A percentile compares a stretch with the other conserved stretches of the same genome.
These are phyloP conservation scores for Wickerhamomyces strasburgensis DNA, from an alignment of 805 yeast genomes.

Conservation along the genomic window DNA sequence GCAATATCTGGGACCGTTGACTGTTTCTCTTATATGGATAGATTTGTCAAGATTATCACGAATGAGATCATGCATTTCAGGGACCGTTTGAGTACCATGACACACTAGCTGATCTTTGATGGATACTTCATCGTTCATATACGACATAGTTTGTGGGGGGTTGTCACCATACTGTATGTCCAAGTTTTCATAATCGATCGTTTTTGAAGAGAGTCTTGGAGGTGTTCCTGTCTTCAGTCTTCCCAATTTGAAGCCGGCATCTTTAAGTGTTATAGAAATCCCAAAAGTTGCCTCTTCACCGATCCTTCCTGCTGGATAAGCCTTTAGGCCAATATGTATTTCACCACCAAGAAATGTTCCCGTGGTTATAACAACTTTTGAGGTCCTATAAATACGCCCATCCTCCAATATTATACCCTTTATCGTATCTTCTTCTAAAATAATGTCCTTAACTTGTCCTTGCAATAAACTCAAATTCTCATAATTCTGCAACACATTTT, in stretches of 20 bases:
- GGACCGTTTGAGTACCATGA: slow-evolving; percentile 74
- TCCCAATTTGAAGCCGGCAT: slow-evolving; percentile 79
- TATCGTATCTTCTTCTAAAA: slow-evolving; percentile 49
- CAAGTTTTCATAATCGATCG: slow-evolving; percentile 65
- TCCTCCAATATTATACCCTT: slow-evolving; percentile 70
- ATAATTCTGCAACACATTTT: slow-evolving; percentile 49
- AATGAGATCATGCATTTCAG: slow-evolving; percentile 65
- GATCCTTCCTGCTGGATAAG: slow-evolving; percentile 86
- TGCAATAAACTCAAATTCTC: slow-evolving; percentile 51
- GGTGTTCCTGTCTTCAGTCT: slow-evolving; percentile 97
- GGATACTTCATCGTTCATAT: slow-evolving; percentile 61
- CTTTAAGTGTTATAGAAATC: slow-evolving; percentile 67
- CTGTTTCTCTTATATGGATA: slow-evolving; percentile 88
- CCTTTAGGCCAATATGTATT: slow-evolving; percentile 80
- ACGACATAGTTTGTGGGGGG: slow-evolving; percentile 90
- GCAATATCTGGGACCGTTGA: slow-evolving; percentile 95
- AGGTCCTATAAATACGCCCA: slow-evolving; percentile 56
- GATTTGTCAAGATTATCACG: slow-evolving; percentile 71
- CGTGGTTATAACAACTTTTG: slow-evolving; percentile 81
- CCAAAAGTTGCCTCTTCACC: slow-evolving; percentile 94
- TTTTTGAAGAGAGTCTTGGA: slow-evolving; percentile 68
- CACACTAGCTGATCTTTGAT: slow-evolving; percentile 62
- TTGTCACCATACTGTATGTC: slow-evolving; percentile 72
- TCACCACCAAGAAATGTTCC: slow-evolving; percentile 96
- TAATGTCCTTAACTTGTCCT: slow-evolving; percentile 81